A percentile compares a stretch with the other conserved stretches of the same genome.
Evolutionary conservation across 805 yeast species (phyloP).

Genomic region (Metschnikowia shivogae): DNA sequence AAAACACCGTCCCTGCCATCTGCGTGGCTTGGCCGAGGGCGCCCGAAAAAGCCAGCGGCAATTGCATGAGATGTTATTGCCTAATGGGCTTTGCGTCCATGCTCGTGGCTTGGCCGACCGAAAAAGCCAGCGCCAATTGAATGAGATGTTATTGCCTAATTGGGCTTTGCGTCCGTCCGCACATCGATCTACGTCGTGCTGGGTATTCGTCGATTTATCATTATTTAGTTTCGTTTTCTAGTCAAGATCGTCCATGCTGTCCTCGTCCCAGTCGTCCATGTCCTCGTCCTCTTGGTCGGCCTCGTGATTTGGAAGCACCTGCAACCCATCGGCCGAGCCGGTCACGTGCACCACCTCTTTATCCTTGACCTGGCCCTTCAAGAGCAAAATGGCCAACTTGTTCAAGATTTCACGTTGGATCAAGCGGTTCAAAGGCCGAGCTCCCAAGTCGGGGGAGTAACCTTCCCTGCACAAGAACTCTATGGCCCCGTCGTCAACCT

Average conservation of each 20-base stretch:
- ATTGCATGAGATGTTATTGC: too few species aligned
- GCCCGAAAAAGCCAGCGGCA: too few species aligned
- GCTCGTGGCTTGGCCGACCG: too few species aligned
- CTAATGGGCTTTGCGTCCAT: too few species aligned
- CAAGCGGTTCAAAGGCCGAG: conserved; percentile 90
- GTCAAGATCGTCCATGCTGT: conserved; percentile 25
- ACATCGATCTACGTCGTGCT: too few species aligned
- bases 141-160: too few species aligned
- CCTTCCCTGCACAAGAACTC: conserved; percentile 83
- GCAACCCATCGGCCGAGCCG: conserved; percentile 58
- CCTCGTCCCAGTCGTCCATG: conserved; percentile 57
- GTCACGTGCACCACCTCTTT: conserved; percentile 78
- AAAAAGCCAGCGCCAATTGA: too few species aligned
- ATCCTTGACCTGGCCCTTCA: conserved; percentile 82
- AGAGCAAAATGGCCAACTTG: conserved; percentile 79
- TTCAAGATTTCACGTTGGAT: conserved; percentile 87
- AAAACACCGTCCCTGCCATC: too few species aligned
- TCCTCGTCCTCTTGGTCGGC: conserved; percentile 49
- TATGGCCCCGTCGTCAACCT: conserved; percentile 70
- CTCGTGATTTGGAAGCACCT: conserved; percentile 84
- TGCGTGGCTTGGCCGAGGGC: too few species aligned
- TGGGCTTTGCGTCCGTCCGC: too few species aligned
- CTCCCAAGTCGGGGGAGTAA: conserved; percentile 91
- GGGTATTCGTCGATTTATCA: not conserved
- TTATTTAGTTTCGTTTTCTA: conserved; percentile 2